Conservation (phyloP, 2,329 filamentous ascomycete species). For the Hypoxylon rubiginosum region DNA sequence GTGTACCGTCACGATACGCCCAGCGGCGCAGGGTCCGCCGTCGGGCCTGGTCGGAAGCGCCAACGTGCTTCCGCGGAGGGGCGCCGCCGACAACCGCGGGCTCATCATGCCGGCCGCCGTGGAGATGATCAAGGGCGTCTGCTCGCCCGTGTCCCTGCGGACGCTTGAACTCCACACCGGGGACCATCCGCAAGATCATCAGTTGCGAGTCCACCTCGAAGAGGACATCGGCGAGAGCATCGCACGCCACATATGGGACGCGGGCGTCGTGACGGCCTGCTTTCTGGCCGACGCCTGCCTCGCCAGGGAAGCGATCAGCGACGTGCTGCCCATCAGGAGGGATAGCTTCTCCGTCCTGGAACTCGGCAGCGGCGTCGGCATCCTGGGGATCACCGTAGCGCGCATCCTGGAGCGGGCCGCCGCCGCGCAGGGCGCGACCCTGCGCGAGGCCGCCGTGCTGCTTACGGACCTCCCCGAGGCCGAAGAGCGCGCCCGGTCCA, state of each 20-base stretch:
- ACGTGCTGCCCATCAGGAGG: constrained; percentile 38
- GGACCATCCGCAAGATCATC: constrained; percentile 42
- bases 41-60: constrained; percentile 30
- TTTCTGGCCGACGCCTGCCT: constrained; percentile 50
- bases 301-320: constrained; percentile 23
- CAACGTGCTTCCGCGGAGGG: constrained; percentile 40
- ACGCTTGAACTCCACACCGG: constrained; percentile 34
- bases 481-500: constrained; percentile 62
- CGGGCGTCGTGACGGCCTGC: constrained; percentile 61
- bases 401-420: constrained; percentile 50
- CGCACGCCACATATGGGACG: constrained; percentile 71
- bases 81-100: constrained; percentile 21
- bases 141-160: constrained; percentile 43
- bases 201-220: constrained; percentile 58
- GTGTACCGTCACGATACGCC: constrained; percentile 41
- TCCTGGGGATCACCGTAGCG: constrained; percentile 65
- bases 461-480: constrained; percentile 70
- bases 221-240: constrained; percentile 73
- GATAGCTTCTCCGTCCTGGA: constrained; percentile 63
- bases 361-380: constrained; percentile 69
- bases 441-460: constrained; percentile 53
- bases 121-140: constrained; percentile 41
- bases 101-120: constrained; percentile 47
- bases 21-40: constrained; percentile 28
- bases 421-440: constrained; percentile 27